Evolutionary conservation across 2,329 filamentous ascomycete species (phyloP).

Genomic region (Epichloe gansuensis): DNA sequence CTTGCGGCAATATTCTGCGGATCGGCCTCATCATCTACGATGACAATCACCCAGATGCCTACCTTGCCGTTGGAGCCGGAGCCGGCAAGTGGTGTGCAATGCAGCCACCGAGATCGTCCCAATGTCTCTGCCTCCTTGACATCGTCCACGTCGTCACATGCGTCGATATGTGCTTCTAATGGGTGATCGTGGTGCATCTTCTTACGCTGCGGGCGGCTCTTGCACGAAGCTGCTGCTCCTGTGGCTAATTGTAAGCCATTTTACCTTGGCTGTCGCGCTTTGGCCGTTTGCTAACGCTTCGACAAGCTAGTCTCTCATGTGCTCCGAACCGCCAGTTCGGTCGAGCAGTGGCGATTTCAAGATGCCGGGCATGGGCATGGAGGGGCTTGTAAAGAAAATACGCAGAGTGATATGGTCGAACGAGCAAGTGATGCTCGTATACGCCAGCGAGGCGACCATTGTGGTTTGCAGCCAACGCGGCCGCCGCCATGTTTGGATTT

Average conservation of each 20-base stretch:
- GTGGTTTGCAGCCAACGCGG: slow-evolving; percentile 3
- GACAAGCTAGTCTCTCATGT: slow-evolving; percentile 34
- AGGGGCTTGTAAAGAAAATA: slow-evolving; percentile 57
- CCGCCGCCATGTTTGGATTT: not conserved
- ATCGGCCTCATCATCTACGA: slow-evolving; percentile 48
- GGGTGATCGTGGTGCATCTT: slow-evolving; percentile 14
- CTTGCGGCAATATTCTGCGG: not conserved
- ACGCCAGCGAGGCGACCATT: slow-evolving; percentile 17
- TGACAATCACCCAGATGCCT: slow-evolving; percentile 66
- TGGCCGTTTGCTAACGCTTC: slow-evolving; percentile 54
- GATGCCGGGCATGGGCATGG: slow-evolving; percentile 53
- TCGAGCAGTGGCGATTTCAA: slow-evolving; percentile 46
- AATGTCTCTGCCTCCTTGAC: slow-evolving; percentile 17
- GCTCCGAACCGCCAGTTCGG: slow-evolving; percentile 36
- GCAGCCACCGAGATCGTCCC: slow-evolving; percentile 58
- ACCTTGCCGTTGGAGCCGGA: slow-evolving; percentile 42
- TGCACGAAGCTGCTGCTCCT: not conserved
- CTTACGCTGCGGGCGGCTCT: slow-evolving; percentile 2
- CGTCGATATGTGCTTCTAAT: slow-evolving; percentile 40
- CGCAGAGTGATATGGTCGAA: slow-evolving; percentile 29
- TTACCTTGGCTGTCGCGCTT: slow-evolving; percentile 60
- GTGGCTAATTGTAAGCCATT: slow-evolving; percentile 8
- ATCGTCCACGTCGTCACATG: slow-evolving; percentile 5
- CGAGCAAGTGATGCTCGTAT: slow-evolving; percentile 32
- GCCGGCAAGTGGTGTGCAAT: slow-evolving; percentile 60